Evolutionary conservation across 1,284 basidiomycete genomes (phyloP).

Genomic region (Tilletia indica): DNA sequence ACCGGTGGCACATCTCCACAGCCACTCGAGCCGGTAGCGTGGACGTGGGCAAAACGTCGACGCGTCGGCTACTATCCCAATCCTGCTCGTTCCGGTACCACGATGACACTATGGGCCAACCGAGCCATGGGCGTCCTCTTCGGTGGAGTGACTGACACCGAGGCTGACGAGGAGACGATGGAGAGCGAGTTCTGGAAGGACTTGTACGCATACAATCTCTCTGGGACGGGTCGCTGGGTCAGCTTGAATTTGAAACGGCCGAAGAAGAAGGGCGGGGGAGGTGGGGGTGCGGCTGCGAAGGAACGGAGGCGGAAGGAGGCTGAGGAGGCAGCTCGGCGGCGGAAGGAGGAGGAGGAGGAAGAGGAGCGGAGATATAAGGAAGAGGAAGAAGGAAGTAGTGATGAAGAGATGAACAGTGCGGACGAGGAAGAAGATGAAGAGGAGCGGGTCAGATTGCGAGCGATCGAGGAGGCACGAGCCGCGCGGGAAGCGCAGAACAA

Average conservation of each 20-base stretch:
- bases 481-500: neutral
- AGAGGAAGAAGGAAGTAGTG: conserved; percentile 31
- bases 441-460: conserved; percentile 20
- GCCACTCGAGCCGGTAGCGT: conserved; percentile 2
- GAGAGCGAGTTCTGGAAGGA: conserved; percentile 59
- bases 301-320: conserved; percentile 58
- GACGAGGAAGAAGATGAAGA: conserved; percentile 27
- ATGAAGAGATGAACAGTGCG: conserved; percentile 24
- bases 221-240: conserved; percentile 76
- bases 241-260: conserved; percentile 67
- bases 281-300: conserved; percentile 55
- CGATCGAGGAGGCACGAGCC: conserved; percentile 19
- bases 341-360: conserved; percentile 26
- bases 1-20: conserved; percentile 37
- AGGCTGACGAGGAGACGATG: conserved; percentile 78
- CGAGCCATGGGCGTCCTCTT: conserved; percentile 74
- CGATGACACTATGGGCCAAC: conserved; percentile 75
- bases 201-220: conserved; percentile 69
- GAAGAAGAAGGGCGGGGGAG: conserved; percentile 61
- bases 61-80: conserved; percentile 66
- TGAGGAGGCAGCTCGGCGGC: conserved; percentile 18
- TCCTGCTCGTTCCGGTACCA: conserved; percentile 67
- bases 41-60: conserved; percentile 77
- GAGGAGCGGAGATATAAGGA: conserved; percentile 21
- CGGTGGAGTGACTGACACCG: conserved; percentile 87